A percentile compares a stretch with the other conserved stretches of the same genome.
These are phyloP conservation scores for Beauveria sp. DNA, from an alignment of 2,329 filamentous ascomycete species.

Conservation along the genomic window DNA sequence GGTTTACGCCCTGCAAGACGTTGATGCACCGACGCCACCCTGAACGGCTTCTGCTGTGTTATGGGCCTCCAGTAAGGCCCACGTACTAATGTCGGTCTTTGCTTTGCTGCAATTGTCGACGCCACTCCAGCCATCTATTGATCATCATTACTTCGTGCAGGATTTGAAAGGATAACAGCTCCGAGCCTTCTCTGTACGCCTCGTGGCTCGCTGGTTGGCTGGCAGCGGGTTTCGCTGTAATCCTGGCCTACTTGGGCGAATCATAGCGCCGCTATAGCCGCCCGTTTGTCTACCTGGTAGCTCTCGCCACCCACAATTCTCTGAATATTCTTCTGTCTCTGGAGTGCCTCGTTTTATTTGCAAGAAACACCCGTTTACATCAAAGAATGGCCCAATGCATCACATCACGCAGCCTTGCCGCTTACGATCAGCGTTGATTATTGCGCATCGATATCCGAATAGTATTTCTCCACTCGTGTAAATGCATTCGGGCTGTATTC, in stretches of 20 bases:
- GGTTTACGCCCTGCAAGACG: too few species aligned
- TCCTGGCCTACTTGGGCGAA: neutral
- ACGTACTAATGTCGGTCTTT: too few species aligned
- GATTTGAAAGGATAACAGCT: neutral
- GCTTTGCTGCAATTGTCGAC: neutral
- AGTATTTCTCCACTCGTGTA: neutral
- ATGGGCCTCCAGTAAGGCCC: too few species aligned
- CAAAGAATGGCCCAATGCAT: neutral
- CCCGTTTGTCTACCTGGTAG: slow-evolving; percentile 1
- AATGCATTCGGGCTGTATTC: neutral
- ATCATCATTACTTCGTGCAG: neutral
- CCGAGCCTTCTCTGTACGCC: neutral
- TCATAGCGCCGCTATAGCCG: neutral
- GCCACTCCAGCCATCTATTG: neutral
- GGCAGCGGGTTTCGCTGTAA: neutral
- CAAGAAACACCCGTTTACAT: neutral
- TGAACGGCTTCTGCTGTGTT: too few species aligned
- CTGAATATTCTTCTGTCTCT: neutral
- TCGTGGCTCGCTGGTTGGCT: neutral
- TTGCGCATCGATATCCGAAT: neutral
- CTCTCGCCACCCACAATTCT: slow-evolving; percentile 2
- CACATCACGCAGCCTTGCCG: neutral
- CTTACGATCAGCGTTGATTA: neutral
- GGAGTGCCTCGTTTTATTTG: neutral
- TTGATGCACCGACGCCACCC: too few species aligned